phyloP scores from a whole-genome alignment of 129 eudicot genomes.

The Heracleum sosnowskyi region DNA sequence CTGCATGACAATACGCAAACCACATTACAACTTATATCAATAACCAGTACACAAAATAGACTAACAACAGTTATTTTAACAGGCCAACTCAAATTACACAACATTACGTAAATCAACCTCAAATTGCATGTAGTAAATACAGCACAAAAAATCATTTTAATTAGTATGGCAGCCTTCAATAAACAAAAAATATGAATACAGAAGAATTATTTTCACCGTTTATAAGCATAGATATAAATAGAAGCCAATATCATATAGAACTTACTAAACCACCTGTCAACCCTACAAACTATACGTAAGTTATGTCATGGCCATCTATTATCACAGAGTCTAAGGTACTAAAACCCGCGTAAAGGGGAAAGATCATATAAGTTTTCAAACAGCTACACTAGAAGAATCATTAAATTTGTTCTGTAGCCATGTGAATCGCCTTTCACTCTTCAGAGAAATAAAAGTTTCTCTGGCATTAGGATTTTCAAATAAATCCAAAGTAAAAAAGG shows the following conservation, averaged over 20 bases:
- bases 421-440: conserved; percentile 34
- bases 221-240: not conserved
- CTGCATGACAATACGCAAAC: too few species aligned
- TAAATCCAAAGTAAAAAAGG: conserved; percentile 46
- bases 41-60: too few species aligned
- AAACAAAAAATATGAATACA: not conserved
- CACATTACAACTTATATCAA: too few species aligned
- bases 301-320: not conserved
- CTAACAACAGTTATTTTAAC: too few species aligned
- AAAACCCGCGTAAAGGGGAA: not conserved
- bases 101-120: too few species aligned
- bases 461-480: conserved; percentile 40
- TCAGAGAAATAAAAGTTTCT: conserved; percentile 36
- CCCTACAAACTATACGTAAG: conserved; percentile 10
- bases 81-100: too few species aligned
- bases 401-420: conserved; percentile 46
- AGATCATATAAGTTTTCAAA: conserved; percentile 12
- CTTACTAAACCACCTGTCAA: not conserved
- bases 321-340: not conserved
- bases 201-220: not conserved
- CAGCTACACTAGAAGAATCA: conserved; percentile 22
- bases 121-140: not conserved
- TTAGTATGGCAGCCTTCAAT: not conserved
- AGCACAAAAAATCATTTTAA: not conserved
- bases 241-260: not conserved